phyloP scores from a whole-genome alignment of 805 yeast genomes.

The Metschnikowia anglica region DNA sequence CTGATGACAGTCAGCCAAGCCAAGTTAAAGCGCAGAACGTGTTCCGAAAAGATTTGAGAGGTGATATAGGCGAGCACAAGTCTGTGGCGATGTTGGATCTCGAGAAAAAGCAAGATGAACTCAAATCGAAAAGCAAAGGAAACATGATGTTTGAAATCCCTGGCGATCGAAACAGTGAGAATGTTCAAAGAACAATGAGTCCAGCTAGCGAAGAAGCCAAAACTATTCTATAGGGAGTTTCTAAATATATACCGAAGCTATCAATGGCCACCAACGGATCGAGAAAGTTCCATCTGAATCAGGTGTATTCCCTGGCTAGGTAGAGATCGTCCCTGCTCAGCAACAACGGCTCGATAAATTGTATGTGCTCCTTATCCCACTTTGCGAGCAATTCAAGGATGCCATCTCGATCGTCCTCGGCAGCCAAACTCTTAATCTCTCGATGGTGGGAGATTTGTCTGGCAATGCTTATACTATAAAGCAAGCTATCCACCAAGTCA shows the following conservation, averaged over 20 bases:
- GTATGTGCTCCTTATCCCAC: constrained; percentile 18
- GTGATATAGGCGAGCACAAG: neutral
- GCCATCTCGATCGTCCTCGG: constrained; percentile 3
- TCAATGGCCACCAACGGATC: neutral
- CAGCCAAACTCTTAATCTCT: constrained; percentile 4
- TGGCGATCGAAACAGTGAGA: constrained; percentile 7
- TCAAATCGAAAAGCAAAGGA: constrained; percentile 1
- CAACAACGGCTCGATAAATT: constrained; percentile 11
- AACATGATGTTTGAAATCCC: neutral
- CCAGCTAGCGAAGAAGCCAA: constrained; percentile 19
- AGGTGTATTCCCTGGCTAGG: constrained; percentile 5
- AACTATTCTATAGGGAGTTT: constrained; percentile 14
- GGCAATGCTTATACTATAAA: constrained; percentile 45
- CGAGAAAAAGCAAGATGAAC: constrained; percentile 6
- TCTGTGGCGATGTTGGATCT: neutral
- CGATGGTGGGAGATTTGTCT: constrained; percentile 15
- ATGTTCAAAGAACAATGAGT: constrained; percentile 15
- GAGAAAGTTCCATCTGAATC: neutral
- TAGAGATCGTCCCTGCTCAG: constrained; percentile 2
- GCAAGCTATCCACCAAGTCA: constrained; percentile 63
- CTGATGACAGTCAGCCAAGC: constrained; percentile 1
- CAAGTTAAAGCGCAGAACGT: neutral
- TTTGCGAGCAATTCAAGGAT: constrained; percentile 2
- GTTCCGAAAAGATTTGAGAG: neutral
- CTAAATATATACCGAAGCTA: neutral